A percentile compares a stretch with the other conserved stretches of the same genome.
These are phyloP conservation scores for Ramalina peruviana DNA, from an alignment of 495 filamentous ascomycete species.

Conservation along the genomic window DNA sequence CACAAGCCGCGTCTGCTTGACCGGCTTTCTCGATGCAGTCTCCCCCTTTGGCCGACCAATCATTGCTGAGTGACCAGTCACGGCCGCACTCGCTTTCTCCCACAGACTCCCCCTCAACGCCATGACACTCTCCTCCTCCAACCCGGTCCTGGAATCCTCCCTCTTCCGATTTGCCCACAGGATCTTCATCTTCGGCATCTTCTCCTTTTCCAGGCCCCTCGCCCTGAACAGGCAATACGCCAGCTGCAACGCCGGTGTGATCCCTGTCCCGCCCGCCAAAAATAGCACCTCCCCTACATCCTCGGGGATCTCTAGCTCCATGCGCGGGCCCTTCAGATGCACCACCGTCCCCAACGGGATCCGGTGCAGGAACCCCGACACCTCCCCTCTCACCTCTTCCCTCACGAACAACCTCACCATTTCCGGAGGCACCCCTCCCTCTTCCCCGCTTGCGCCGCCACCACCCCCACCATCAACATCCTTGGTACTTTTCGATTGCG, in stretches of 20 bases:
- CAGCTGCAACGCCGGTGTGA: conserved; percentile 78
- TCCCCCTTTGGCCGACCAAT: background rate
- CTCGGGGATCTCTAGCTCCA: conserved; percentile 49
- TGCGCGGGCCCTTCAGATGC: conserved; percentile 63
- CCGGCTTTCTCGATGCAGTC: background rate
- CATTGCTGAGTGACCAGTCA: background rate
- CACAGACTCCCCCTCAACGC: background rate
- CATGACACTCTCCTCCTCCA: background rate
- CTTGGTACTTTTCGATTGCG: conserved; percentile 5
- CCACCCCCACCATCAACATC: conserved; percentile 18
- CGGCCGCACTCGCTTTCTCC: background rate
- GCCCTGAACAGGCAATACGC: conserved; percentile 41
- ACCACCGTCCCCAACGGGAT: conserved; percentile 46
- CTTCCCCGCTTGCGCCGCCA: no score
- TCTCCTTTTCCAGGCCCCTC: conserved; percentile 4
- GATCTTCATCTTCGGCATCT: conserved; percentile 38
- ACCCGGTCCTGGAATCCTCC: conserved; percentile 29
- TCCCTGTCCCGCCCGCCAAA: conserved; percentile 84
- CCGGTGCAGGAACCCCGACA: conserved; percentile 54
- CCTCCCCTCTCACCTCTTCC: conserved; percentile 40
- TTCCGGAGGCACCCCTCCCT: background rate
- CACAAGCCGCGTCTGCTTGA: conserved; percentile 33
- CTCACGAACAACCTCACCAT: conserved; percentile 42
- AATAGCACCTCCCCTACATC: conserved; percentile 53
- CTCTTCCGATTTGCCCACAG: conserved; percentile 52